Evolutionary conservation across 129 eudicot species (phyloP), one percentile per base, ranked within the genome.

Genomic region (Artemisia tridentata): DNA sequence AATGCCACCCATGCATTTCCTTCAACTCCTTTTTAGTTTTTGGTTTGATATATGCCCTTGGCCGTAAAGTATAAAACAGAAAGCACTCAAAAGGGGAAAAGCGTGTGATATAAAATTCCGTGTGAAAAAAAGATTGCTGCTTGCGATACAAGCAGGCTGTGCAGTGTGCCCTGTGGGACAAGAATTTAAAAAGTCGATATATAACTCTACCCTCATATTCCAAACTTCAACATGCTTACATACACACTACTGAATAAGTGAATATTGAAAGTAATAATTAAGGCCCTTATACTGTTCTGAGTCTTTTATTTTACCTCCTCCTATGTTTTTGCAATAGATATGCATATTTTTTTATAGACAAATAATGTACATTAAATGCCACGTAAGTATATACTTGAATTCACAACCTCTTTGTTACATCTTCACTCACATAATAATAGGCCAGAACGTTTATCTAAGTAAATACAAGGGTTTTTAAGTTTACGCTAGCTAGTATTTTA

Each of bases 101-200:
- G 25, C 3, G 59, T 49, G 72, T 67, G 72, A 67, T 17, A 20
- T 25, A 12, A 51, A 67, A 67, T 46, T 49, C 60, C 61, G 72
- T 50, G 72, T 67, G 72, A 67, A 50, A 20, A 38, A 67, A 49
- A 25, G 43, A 34, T 34, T 7, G 43, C 11, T 62, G 9, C 46
- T 63, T 63, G 67, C 9, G 67, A 43, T 63, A 50, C 17, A 63
- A 63, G 27, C 47, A 67, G 60, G 56, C 56, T 51, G 56, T 51
- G 19, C 19, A 19, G 19, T 51, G 67, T 51, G 19, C 19, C 56
- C 56, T 51, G 67, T 31, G 50, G 67, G 49, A 38, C 45, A 38
- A 1, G 45, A 38, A 38, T 38, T 5, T 38, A 38, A 38, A 38
- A 38, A 38, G 45, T 38, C 67, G 34, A 25, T 43, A 27, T n/a